phyloP scores from a whole-genome alignment of 345 rosid genomes.

The Pseudoturritis turrita region DNA sequence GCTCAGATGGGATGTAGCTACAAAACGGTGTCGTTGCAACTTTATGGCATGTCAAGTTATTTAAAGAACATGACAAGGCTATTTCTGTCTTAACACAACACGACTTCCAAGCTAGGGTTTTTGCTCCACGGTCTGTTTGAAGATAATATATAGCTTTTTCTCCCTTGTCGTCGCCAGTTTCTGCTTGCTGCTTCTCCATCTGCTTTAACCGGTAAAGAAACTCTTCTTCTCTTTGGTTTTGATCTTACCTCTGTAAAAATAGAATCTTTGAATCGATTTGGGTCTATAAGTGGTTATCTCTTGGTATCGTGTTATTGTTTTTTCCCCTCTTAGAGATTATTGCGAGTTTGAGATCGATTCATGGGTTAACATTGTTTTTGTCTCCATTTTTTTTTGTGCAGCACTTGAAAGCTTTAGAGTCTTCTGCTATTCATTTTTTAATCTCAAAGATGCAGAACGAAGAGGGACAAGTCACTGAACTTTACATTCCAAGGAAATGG shows the following conservation, averaged over 20 bases:
- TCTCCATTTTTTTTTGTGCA: neutral
- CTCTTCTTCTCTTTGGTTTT: neutral
- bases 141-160: neutral
- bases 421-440: neutral
- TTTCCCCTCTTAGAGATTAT: too few species aligned
- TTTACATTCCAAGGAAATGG: slow-evolving; percentile 85
- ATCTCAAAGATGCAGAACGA: slow-evolving; percentile 77
- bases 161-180: neutral
- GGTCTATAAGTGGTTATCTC: neutral
- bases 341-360: neutral
- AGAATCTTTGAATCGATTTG: neutral
- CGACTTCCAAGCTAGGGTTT: neutral
- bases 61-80: neutral
- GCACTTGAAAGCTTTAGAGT: neutral
- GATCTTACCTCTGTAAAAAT: too few species aligned
- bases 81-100: neutral
- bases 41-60: neutral
- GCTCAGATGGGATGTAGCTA: too few species aligned
- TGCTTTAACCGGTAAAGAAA: neutral
- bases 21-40: too few species aligned
- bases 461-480: slow-evolving; percentile 73
- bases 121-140: neutral
- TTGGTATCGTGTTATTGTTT: neutral
- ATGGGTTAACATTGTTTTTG: neutral
- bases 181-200: neutral